Evolutionary conservation across 768 basidiomycete genomes (phyloP), one percentile per base, ranked within the genome.

Genomic region (Tylopilus sp.): DNA sequence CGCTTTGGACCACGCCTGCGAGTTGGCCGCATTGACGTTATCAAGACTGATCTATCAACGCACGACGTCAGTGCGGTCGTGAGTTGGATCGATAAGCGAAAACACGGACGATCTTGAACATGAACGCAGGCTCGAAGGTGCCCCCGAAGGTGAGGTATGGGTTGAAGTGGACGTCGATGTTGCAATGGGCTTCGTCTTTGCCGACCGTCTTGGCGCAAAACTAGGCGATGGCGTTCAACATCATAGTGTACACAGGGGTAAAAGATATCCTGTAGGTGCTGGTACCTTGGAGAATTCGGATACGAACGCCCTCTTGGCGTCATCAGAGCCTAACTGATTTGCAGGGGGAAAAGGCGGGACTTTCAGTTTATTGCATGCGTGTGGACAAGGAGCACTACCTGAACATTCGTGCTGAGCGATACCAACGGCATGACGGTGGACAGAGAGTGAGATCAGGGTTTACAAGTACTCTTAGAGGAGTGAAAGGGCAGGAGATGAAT

Each of bases 61-160:
- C 7, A n/a, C 25, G 28, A 28, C 22, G 33, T 35, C 30, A 57
- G 42, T 20, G 25, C 28, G n/a, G 13, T 13, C 17, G 13, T 15
- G 13, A 20, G 10, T n/a, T 1, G 12, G 2, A 31, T 41, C 17
- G 5, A 25, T 18, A 6, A 23, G 8, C 6, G 6, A 1, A 39
- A 28, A 33, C n/a, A 73, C 85, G 47, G 52, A 88, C 87, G 52
- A 85, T 69, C 41, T 64, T 67, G 47, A 88, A 68, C 44, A 77
- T 70, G 67, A 85, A 79, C 4, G 85, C 81, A 18, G 86, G 86
- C 15, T 86, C 85, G 47, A 85, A 78, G 4, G 79, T 78, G 13
- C 85, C 86, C 18, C 57, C 72, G 59, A 81, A 87, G 3, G 81
- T 75, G 52, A 87, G 74, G 31, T 71, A 74, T 47, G 86, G 81